Evolutionary conservation across 2,329 filamentous ascomycete genomes (phyloP), one percentile per base, ranked within the genome.

Genomic region (Trichoderma harzianum): DNA sequence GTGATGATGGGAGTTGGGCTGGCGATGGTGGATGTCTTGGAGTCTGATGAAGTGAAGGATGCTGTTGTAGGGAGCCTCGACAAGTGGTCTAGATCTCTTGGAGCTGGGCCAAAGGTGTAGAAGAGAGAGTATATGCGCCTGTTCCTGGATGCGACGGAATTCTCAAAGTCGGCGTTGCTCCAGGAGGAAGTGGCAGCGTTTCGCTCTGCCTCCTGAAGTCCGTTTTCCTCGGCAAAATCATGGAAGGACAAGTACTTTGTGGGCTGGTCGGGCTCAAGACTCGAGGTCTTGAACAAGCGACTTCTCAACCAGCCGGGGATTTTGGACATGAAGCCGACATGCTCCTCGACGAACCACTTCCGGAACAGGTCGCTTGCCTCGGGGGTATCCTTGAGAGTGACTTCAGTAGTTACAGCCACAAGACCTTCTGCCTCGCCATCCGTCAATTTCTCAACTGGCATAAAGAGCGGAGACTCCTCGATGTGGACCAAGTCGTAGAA

Each of bases 231-330:
- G 7, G 86, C 83, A 78, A 91, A 97, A 75, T 97, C 93, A 78
- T 95, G 91, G 36, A 97, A 84, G 0, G 88, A 86, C 1, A 95
- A 82, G 74, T 88, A 90, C 0, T 86, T 84, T 6, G 84, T 81
- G 26, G 86, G 85, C 21, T 84, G 83, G 30, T 82, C 78, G 7
- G 87, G 83, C 70, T 91, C 89, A 3, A 94, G 84, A 36, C 85
- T 84, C 0, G 90, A 91, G 3, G 91, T 92, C 72, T 88, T 86
- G 80, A 91, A 94, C 55, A 91, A 83, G 51, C 93, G 86, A 18
- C 91, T 91, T 47, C 93, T 89, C 72, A 92, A 82, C 93, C 93
- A 97, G 5, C 94, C 94, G 0, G 92, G 91, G 0, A 95, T 87
- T 77, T 91, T 91, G 73, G 90, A 84, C 72, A 97, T 79, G 86